Conservation (phyloP, 2,329 filamentous ascomycete species). For the Chaetomiaceae sp. region DNA sequence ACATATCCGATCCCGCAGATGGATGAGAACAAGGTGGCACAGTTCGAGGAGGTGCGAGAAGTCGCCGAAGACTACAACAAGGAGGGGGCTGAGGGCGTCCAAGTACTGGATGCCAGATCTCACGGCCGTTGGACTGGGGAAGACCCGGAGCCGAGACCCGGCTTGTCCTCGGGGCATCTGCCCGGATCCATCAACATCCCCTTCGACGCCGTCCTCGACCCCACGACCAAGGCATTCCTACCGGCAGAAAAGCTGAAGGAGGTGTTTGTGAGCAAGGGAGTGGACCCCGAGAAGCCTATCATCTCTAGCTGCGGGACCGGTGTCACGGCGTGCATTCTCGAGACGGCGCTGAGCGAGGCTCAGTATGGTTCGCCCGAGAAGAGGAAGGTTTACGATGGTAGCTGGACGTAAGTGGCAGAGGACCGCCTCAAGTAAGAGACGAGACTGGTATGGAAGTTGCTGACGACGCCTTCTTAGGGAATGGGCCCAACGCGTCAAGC, state of each 20-base stretch:
- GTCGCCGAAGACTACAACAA: conserved; percentile 73
- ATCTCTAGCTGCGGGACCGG: conserved; percentile 89
- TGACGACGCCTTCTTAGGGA: conserved; percentile 45
- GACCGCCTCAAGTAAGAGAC: not conserved
- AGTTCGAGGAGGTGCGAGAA: conserved; percentile 77
- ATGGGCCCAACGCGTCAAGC: conserved; percentile 63
- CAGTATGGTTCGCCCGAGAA: conserved; percentile 64
- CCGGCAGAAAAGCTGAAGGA: conserved; percentile 66
- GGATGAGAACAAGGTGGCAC: conserved; percentile 60
- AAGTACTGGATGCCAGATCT: conserved; percentile 84
- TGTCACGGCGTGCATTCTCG: conserved; percentile 86
- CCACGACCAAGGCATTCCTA: conserved; percentile 74
- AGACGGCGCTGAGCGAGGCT: conserved; percentile 78
- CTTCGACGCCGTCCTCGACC: conserved; percentile 74
- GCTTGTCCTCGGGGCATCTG: conserved; percentile 85
- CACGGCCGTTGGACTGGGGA: conserved; percentile 74
- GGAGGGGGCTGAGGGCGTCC: conserved; percentile 75
- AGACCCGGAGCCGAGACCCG: conserved; percentile 80
- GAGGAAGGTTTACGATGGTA: conserved; percentile 85
- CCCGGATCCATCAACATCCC: conserved; percentile 82
- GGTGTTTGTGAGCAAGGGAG: conserved; percentile 73
- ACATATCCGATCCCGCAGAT: conserved; percentile 61
- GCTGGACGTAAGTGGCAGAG: conserved; percentile 77
- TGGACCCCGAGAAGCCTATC: conserved; percentile 75
- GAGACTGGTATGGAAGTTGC: conserved; percentile 2